Evolutionary conservation across 2,329 filamentous ascomycete species (phyloP).

Genomic region (Tolypocladium sp.): DNA sequence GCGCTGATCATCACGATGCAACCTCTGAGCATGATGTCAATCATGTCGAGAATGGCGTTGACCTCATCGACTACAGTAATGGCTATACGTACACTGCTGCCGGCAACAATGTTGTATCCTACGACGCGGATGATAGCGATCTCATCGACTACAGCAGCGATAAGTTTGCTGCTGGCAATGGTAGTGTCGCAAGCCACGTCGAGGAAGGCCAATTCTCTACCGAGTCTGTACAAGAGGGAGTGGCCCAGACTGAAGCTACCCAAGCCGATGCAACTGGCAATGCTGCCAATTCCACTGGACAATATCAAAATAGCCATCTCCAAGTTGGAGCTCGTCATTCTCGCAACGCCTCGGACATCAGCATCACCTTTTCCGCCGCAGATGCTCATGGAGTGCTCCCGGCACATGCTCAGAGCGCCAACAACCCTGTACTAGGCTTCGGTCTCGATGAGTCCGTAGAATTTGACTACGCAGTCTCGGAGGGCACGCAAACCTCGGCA

Average conservation of each 20-base stretch:
- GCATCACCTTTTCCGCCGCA: conserved; percentile 10
- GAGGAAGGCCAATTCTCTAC: background rate
- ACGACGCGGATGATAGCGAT: conserved; percentile 7
- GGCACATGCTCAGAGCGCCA: conserved; percentile 14
- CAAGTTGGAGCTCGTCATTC: conserved; percentile 5
- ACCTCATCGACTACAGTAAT: background rate
- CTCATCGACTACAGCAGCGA: conserved; percentile 6
- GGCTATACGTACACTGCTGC: background rate
- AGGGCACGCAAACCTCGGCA: conserved; percentile 1
- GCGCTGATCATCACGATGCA: background rate
- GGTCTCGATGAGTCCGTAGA: conserved; percentile 13
- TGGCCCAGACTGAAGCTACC: background rate
- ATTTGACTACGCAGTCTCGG: conserved; percentile 1
- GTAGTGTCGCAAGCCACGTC: background rate
- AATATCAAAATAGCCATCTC: background rate
- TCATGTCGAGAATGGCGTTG: background rate
- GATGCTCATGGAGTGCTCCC: conserved; percentile 13
- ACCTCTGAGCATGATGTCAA: background rate
- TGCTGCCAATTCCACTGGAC: background rate
- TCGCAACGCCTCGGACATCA: conserved; percentile 1
- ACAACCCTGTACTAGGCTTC: conserved; percentile 14
- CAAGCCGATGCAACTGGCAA: background rate
- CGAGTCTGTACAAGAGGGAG: background rate
- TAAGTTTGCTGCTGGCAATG: background rate
- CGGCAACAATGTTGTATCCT: conserved; percentile 7